These are phyloP conservation scores for Alternaria ethzedia DNA, from an alignment of 2,329 filamentous ascomycete species.

Conservation along the genomic window DNA sequence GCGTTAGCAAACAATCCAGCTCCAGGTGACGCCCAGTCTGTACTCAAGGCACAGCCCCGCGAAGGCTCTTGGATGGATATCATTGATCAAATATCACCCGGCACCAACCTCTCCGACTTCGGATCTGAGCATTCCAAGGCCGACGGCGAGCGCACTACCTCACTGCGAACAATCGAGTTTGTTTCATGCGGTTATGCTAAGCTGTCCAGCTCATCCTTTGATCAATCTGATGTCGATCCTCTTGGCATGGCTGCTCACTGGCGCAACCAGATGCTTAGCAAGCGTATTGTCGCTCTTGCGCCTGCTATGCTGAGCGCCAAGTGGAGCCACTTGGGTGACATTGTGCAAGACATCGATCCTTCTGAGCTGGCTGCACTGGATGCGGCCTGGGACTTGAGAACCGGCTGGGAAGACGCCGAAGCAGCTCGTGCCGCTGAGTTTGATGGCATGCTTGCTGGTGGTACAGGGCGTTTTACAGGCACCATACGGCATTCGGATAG, in stretches of 20 bases:
- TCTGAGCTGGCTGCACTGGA: slow-evolving; percentile 41
- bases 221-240: slow-evolving; percentile 44
- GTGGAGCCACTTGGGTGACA: slow-evolving; percentile 48
- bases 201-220: slow-evolving; percentile 44
- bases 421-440: slow-evolving; percentile 49
- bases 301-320: slow-evolving; percentile 47
- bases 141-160: slow-evolving; percentile 33
- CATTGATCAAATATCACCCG: slow-evolving; percentile 59
- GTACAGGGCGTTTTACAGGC: slow-evolving; percentile 51
- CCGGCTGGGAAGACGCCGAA: slow-evolving; percentile 41
- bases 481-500: slow-evolving; percentile 28
- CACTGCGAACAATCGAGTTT: slow-evolving; percentile 57
- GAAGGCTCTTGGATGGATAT: slow-evolving; percentile 58
- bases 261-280: slow-evolving; percentile 32
- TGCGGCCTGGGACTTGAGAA: slow-evolving; percentile 42
- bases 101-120: slow-evolving; percentile 52
- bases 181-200: slow-evolving; percentile 68
- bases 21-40: slow-evolving; percentile 25
- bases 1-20: slow-evolving; percentile 6
- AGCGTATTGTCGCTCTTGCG: slow-evolving; percentile 37
- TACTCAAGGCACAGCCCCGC: slow-evolving; percentile 47
- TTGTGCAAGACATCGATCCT: slow-evolving; percentile 47
- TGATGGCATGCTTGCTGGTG: slow-evolving; percentile 50
- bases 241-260: slow-evolving; percentile 7
- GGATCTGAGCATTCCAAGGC: slow-evolving; percentile 45